phyloP scores from a whole-genome alignment of 169 alveolate genomes.

The Plasmodium chabaudi region DNA sequence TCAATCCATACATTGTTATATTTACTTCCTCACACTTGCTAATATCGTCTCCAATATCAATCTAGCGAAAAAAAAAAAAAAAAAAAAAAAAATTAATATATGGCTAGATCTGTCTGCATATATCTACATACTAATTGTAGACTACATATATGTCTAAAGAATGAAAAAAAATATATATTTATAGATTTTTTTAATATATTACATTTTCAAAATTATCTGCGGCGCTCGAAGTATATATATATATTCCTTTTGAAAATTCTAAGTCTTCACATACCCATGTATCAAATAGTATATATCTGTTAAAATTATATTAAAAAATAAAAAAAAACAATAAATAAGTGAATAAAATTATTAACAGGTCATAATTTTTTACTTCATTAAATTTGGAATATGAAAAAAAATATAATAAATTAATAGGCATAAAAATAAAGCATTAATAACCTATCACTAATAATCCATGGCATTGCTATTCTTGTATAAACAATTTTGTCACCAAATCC shows the following conservation, averaged over 20 bases:
- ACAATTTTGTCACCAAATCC: constrained; percentile 51
- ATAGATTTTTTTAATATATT: constrained; percentile 1
- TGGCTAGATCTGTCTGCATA: not conserved
- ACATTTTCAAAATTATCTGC: constrained; percentile 16
- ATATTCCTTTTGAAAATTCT: constrained; percentile 55
- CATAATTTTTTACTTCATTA: no score
- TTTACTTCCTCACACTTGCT: constrained; percentile 47
- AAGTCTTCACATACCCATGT: constrained; percentile 69
- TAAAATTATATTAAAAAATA: not conserved
- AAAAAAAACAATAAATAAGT: not conserved
- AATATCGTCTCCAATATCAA: constrained; percentile 13
- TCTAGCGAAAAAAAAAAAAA: constrained; percentile 16
- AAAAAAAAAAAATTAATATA: not conserved
- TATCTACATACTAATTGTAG: not conserved
- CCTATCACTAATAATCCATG: constrained; percentile 67
- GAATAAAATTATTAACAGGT: no score
- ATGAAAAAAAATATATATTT: not conserved
- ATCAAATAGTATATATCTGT: constrained; percentile 42
- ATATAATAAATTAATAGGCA: not conserved
- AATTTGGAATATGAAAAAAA: not conserved
- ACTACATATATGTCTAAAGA: not conserved
- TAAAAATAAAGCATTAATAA: not conserved
- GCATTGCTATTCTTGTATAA: constrained; percentile 66
- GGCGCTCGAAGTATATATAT: constrained; percentile 38
- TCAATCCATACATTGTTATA: constrained; percentile 48